Evolutionary conservation across 257 asterid genomes (phyloP).

Genomic region (Agastache rugosa): DNA sequence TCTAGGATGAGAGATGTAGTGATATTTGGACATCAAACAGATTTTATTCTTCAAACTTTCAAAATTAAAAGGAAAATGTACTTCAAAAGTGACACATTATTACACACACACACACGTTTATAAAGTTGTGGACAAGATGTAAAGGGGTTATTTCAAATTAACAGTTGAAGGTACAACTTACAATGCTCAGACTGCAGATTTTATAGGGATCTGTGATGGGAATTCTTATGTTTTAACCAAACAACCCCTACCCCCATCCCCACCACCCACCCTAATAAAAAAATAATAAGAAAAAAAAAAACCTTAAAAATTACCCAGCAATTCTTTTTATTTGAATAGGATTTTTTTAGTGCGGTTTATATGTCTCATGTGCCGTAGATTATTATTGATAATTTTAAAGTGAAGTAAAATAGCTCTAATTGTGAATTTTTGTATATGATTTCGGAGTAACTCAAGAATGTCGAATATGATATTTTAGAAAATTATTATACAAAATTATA

Average conservation of each 20-base stretch:
- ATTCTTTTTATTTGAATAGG: no score
- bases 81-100: constrained; percentile 1
- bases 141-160: constrained; percentile 15
- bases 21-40: constrained; percentile 24
- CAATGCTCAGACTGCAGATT: constrained; percentile 32
- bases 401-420: no score
- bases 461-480: no score
- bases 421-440: no score
- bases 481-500: no score
- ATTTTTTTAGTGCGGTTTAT: no score
- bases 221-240: constrained; percentile 16
- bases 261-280: neutral
- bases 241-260: neutral
- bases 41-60: constrained; percentile 21
- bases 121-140: constrained; percentile 9
- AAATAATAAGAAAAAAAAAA: no score
- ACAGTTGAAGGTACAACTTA: constrained; percentile 24
- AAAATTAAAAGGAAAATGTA: neutral
- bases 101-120: neutral
- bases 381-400: no score
- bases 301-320: no score
- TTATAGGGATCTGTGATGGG: constrained; percentile 33
- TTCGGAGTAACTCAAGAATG: no score
- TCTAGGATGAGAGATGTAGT: neutral
- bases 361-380: no score